Evolutionary conservation across 805 yeast genomes (phyloP).

Genomic region (Hanseniaspora valbyensis): DNA sequence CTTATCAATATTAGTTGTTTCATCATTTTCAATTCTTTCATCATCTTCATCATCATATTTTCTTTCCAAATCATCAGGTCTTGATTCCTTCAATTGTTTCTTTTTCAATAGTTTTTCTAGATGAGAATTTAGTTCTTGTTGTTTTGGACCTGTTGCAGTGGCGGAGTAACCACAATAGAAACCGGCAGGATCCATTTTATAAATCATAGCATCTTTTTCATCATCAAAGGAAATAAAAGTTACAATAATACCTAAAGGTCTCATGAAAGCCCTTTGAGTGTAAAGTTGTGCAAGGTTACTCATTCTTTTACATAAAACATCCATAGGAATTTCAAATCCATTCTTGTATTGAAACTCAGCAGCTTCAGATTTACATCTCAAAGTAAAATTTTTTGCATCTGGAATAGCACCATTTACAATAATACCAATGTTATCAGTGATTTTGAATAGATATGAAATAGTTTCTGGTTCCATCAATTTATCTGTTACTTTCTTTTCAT

Average conservation of each 20-base stretch:
- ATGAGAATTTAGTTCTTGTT: conserved; percentile 84
- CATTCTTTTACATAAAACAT: conserved; percentile 83
- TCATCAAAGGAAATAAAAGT: conserved; percentile 84
- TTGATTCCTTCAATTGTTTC: conserved; percentile 39
- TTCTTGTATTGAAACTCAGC: conserved; percentile 88
- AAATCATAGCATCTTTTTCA: conserved; percentile 77
- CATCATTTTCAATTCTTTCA: conserved; percentile 3
- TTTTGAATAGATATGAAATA: conserved; percentile 73
- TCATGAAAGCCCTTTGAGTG: conserved; percentile 96
- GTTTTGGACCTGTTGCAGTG: conserved; percentile 91
- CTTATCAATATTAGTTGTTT: not conserved
- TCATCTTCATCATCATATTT: conserved; percentile 21
- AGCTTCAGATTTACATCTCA: conserved; percentile 89
- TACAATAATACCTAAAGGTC: conserved; percentile 91
- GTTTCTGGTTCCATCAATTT: conserved; percentile 80
- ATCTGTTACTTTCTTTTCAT: conserved; percentile 94
- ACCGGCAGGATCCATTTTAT: conserved; percentile 96
- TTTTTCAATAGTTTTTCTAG: conserved; percentile 84
- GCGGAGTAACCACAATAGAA: conserved; percentile 86
- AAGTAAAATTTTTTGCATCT: conserved; percentile 83
- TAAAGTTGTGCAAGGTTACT: conserved; percentile 91
- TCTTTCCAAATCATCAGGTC: conserved; percentile 13
- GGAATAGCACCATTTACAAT: conserved; percentile 93
- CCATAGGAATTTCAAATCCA: conserved; percentile 96
- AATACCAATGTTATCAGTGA: conserved; percentile 74